A percentile compares a stretch with the other conserved stretches of the same genome.
Evolutionary conservation across 495 filamentous ascomycete genomes (phyloP).

Genomic region (Neurospora tetrasperma): DNA sequence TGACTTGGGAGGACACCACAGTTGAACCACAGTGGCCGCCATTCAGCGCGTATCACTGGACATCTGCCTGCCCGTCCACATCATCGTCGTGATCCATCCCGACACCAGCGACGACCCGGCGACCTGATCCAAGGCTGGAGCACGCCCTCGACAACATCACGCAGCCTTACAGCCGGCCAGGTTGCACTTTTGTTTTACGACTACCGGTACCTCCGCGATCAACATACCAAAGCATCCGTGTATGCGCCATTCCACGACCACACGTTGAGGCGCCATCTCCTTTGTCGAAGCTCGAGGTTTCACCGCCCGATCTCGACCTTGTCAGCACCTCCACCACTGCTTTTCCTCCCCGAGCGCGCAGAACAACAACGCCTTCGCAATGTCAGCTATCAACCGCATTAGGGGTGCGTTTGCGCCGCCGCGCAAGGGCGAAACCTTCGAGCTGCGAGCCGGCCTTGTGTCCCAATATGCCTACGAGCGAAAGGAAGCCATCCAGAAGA

Average conservation of each 20-base stretch:
- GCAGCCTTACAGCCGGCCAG: background rate
- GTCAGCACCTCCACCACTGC: background rate
- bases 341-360: background rate
- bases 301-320: constrained; percentile 9
- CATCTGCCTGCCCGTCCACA: background rate
- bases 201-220: background rate
- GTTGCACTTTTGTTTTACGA: background rate
- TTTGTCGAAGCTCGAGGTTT: constrained; percentile 3
- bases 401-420: constrained; percentile 83
- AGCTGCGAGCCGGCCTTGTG: constrained; percentile 91
- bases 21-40: background rate
- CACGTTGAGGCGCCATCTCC: background rate
- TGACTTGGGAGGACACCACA: background rate
- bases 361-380: constrained; percentile 7
- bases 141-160: background rate
- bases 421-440: constrained; percentile 95
- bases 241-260: background rate
- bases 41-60: background rate
- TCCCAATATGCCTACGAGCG: constrained; percentile 99
- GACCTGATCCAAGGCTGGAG: background rate
- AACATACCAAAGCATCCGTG: background rate
- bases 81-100: background rate
- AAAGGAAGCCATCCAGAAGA: constrained; percentile 98
- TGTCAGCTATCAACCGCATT: constrained; percentile 93
- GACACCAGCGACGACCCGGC: background rate